A percentile compares a stretch with the other conserved stretches of the same genome.
Conservation (phyloP, 441 rosid species). For the Pelargonium citronellum region DNA sequence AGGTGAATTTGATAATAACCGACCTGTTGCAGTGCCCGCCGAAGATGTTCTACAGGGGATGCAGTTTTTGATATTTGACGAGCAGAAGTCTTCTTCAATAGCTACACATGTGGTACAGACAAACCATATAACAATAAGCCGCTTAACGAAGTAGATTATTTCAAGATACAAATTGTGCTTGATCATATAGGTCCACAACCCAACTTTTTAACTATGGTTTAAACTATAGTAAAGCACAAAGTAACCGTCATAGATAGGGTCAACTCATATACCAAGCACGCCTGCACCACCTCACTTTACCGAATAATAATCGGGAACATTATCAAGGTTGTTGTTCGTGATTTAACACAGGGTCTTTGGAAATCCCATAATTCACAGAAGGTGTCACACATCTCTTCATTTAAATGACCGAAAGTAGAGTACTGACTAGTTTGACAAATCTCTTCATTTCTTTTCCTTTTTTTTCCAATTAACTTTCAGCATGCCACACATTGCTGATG, state of each 20-base stretch:
- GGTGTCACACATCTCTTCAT: neutral
- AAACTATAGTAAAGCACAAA: neutral
- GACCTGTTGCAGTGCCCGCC: conserved; percentile 78
- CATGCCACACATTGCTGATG: neutral
- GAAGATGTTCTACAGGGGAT: conserved; percentile 73
- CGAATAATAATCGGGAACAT: neutral
- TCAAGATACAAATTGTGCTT: conserved; percentile 13
- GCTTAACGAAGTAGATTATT: conserved; percentile 30
- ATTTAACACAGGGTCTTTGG: neutral
- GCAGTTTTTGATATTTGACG: conserved; percentile 76
- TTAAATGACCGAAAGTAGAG: neutral
- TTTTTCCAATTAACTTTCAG: neutral
- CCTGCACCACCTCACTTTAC: neutral
- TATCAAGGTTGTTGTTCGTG: neutral
- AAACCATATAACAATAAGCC: conserved; percentile 38
- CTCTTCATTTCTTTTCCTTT: neutral
- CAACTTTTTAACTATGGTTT: neutral
- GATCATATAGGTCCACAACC: neutral
- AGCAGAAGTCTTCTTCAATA: conserved; percentile 85
- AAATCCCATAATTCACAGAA: neutral
- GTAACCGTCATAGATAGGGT: neutral
- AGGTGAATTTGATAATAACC: conserved; percentile 26
- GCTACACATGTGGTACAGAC: conserved; percentile 53
- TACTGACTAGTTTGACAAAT: neutral
- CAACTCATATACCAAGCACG: neutral